Conservation (phyloP, 73 alveolate genomes). For the Paramecium octaurelia region DNA sequence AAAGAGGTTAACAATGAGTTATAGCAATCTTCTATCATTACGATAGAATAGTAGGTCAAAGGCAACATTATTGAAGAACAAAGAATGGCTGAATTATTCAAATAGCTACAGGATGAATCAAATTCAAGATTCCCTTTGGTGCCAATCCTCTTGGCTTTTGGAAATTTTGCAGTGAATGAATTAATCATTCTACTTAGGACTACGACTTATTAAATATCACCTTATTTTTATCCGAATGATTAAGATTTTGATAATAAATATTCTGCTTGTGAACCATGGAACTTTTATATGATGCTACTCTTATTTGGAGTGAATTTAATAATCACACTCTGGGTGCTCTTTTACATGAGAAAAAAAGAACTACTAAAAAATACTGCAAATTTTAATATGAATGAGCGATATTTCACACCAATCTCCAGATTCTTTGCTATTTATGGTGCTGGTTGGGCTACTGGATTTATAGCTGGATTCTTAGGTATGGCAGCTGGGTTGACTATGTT, state of each 20-base stretch:
- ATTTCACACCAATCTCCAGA: neutral
- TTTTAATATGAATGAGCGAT: neutral
- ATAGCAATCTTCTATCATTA: neutral
- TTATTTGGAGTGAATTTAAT: neutral
- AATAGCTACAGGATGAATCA: neutral
- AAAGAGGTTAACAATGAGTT: neutral
- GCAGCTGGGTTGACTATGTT: constrained; percentile 24
- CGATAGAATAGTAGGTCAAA: neutral
- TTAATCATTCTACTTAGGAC: neutral
- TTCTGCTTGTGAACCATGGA: constrained; percentile 4
- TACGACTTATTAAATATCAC: neutral
- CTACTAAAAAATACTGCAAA: neutral
- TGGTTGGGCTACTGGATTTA: constrained; percentile 26
- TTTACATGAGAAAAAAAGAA: neutral
- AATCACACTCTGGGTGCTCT: neutral
- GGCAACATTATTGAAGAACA: neutral
- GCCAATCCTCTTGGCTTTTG: neutral
- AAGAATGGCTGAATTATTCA: neutral
- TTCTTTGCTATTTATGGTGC: neutral
- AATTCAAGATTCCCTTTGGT: neutral
- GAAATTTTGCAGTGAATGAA: constrained; percentile 6
- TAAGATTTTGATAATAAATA: neutral
- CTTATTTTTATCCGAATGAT: neutral
- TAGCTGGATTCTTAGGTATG: constrained; percentile 16
- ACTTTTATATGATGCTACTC: neutral